Evolutionary conservation across 148 eudicot genomes (phyloP), one percentile per base, ranked within the genome.

Genomic region (Selenicereus undatus): DNA sequence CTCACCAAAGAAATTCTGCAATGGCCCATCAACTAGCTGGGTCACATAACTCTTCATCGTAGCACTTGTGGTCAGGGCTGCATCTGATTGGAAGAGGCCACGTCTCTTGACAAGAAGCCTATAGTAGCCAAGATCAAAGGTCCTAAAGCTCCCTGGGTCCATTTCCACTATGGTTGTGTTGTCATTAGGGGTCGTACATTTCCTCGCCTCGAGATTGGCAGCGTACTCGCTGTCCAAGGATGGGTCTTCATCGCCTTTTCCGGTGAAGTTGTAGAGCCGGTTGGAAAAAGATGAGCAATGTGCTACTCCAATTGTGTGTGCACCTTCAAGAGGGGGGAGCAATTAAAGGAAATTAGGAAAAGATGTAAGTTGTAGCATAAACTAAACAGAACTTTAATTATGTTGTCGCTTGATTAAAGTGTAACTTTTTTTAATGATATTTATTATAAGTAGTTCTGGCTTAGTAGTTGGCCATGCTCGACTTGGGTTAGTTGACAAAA

Each of bases 131-230:
- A 90, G 89, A 75, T 94, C 98, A 73, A 94, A 94, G 12, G 97
- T 94, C 78, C 84, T 81, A n/a, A 79, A 80, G 80, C 95, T 93
- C 10, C 97, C 98, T 0, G 98, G 98, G 81, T 93, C 98, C 98
- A 94, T 94, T 76, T 91, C 97, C 11, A 86, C 93, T 13, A 83
- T 82, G 43, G 91, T 87, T 13, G 91, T 89, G 81, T 85, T 87
- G 81, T 93, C 94, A 7, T 2, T 88, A 1, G 82, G 82, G 17
- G 81, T 71, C 65, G 14, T 84, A 85, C 98, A 94, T 74, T 90
- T 91, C 43, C 84, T 89, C 14, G 89, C 73, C 84, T 85, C 90
- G 2, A 94, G 89, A 76, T 87, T 89, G 32, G 88, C 81, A 0
- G 91, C 97, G 51, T 94, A 94, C 68, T 91, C 91, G 26, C 89